Evolutionary conservation across 306 rosid species (phyloP).

Genomic region (Myrica gale): DNA sequence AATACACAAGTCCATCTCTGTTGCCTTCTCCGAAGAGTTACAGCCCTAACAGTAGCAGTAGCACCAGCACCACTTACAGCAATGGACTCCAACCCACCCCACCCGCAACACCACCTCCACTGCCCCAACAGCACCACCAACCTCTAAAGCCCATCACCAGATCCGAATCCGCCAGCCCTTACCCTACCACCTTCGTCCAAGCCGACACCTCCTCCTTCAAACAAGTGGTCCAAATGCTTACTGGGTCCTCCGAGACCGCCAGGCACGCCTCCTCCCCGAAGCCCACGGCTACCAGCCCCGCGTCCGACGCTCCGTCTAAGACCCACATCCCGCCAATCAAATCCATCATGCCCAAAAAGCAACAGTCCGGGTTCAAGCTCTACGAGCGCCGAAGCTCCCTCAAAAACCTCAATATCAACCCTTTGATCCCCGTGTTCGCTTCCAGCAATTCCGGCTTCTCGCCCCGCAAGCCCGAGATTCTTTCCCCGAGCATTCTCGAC

Average conservation of each 20-base stretch:
- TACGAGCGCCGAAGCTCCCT: slow-evolving; percentile 79
- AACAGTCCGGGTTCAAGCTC: slow-evolving; percentile 69
- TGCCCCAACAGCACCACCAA: slow-evolving; percentile 15
- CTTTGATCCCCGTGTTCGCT: slow-evolving; percentile 46
- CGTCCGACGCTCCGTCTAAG: slow-evolving; percentile 37
- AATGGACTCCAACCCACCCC: slow-evolving; percentile 34
- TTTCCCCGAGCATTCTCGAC: slow-evolving; percentile 88
- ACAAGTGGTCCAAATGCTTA: slow-evolving; percentile 97
- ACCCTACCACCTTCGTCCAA: slow-evolving; percentile 94
- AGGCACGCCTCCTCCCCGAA: slow-evolving; percentile 43
- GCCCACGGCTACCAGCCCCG: not conserved
- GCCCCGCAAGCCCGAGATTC: slow-evolving; percentile 68
- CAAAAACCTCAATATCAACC: slow-evolving; percentile 66
- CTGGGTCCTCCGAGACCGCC: slow-evolving; percentile 82
- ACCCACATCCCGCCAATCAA: slow-evolving; percentile 70
- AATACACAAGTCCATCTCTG: slow-evolving; percentile 7
- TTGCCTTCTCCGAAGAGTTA: slow-evolving; percentile 37
- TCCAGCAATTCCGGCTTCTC: slow-evolving; percentile 44
- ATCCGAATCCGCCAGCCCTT: slow-evolving; percentile 82
- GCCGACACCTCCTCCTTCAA: slow-evolving; percentile 88
- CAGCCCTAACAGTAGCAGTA: slow-evolving; percentile 33
- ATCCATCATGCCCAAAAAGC: slow-evolving; percentile 50
- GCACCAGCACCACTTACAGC: slow-evolving; percentile 36
- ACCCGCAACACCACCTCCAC: slow-evolving; percentile 19
- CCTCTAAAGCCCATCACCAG: slow-evolving; percentile 55